phyloP scores from a whole-genome alignment of 495 filamentous ascomycete species.

The Neurospora sp. region DNA sequence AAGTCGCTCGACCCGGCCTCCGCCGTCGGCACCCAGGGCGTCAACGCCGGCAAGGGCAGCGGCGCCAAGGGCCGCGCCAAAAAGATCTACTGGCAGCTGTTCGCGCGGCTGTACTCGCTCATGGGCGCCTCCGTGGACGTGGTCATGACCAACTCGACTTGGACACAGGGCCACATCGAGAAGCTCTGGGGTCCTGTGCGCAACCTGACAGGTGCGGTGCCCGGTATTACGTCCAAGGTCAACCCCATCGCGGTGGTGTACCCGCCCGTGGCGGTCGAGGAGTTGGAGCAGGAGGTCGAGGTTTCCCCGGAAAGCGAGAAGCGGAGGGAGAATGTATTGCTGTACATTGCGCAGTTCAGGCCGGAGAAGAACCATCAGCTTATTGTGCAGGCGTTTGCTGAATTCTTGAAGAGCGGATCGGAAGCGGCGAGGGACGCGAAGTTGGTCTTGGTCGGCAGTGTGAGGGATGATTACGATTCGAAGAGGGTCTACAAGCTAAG shows the following conservation, averaged over 20 bases:
- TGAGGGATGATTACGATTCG: constrained; percentile 71
- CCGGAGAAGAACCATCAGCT: constrained; percentile 93
- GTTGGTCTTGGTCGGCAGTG: constrained; percentile 77
- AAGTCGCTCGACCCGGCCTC: constrained; percentile 57
- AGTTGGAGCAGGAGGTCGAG: constrained; percentile 61
- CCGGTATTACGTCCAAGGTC: neutral
- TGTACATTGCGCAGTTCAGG: constrained; percentile 95
- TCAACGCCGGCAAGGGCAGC: constrained; percentile 71
- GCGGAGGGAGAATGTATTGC: constrained; percentile 53
- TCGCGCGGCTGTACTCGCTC: constrained; percentile 68
- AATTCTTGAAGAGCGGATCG: constrained; percentile 40
- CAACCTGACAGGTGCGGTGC: constrained; percentile 2
- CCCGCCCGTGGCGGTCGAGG: constrained; percentile 81
- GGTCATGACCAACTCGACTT: constrained; percentile 93
- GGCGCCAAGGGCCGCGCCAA: constrained; percentile 59
- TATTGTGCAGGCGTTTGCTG: constrained; percentile 71
- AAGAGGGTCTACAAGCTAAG: constrained; percentile 87
- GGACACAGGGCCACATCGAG: constrained; percentile 80
- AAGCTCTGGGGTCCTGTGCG: constrained; percentile 62
- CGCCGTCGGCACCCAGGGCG: constrained; percentile 51
- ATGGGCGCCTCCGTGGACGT: constrained; percentile 76
- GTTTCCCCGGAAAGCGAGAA: constrained; percentile 56
- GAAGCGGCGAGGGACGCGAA: constrained; percentile 43
- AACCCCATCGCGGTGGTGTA: constrained; percentile 62
- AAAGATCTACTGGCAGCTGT: constrained; percentile 73